These are phyloP conservation scores for Diplotaxis tenuifolia DNA, from an alignment of 345 rosid species.

Conservation along the genomic window DNA sequence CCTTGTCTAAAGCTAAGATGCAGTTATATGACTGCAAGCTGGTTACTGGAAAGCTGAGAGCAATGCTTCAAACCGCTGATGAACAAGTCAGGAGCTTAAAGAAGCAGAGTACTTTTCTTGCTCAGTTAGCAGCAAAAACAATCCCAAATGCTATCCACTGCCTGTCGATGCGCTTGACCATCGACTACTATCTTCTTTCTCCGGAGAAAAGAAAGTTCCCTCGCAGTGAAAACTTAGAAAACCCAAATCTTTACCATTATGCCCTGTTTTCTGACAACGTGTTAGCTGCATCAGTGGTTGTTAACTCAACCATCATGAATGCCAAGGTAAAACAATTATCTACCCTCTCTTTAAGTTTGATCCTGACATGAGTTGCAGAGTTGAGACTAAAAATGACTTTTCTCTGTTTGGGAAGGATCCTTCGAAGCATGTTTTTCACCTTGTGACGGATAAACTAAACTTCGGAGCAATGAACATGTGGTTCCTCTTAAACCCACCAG, in stretches of 20 bases:
- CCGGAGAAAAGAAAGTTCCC: conserved; percentile 88
- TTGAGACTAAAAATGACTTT: not conserved
- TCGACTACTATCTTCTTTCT: conserved; percentile 86
- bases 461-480: conserved; percentile 99
- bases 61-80: conserved; percentile 97
- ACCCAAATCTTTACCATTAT: conserved; percentile 84
- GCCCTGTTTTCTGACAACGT: conserved; percentile 98
- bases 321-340: conserved; percentile 65
- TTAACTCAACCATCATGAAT: conserved; percentile 86
- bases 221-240: conserved; percentile 78
- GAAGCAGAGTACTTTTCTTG: conserved; percentile 96
- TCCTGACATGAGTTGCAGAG: not conserved
- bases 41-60: conserved; percentile 94
- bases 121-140: conserved; percentile 98
- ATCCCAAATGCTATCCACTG: conserved; percentile 96
- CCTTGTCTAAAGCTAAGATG: conserved; percentile 71
- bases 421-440: conserved; percentile 93
- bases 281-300: conserved; percentile 98
- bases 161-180: conserved; percentile 91
- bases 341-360: not conserved
- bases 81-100: conserved; percentile 97
- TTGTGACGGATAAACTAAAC: conserved; percentile 89
- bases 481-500: conserved; percentile 93
- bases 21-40: conserved; percentile 88
- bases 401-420: conserved; percentile 55